Evolutionary conservation across 1,139 yeast species (phyloP), one percentile per base, ranked within the genome.

Genomic region (Candida glucosophila): DNA sequence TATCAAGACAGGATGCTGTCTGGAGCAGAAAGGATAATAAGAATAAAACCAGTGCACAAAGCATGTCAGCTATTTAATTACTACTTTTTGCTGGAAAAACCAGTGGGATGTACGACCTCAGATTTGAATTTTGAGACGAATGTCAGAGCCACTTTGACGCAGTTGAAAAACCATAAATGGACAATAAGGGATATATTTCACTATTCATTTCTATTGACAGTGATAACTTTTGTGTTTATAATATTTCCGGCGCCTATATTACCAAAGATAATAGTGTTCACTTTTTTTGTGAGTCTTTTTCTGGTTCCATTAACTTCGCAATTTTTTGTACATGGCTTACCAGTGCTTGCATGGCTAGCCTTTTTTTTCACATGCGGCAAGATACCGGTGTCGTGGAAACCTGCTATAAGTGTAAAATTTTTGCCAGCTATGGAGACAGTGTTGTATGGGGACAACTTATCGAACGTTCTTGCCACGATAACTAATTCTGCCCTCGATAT

Each of bases 391-490:
- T 52, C 61, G 5, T 75, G 82, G 73, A 77, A 93, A 47, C 95
- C 97, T 3, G 82, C 88, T 12, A 92, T 90, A 40, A 74, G 80
- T 21, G 98, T 90, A 26, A 79, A 90, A 40, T 81, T 85, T 14
- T 67, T 90, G 24, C 98, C 99, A 1, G 94, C 95, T 2, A 67
- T 88, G 58, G 99, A 90, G 51, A 86, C 96, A 18, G 81, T 90
- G 33, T 62, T 90, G 36, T 90, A 85, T 45, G 98, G 98, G 28
- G 97, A 90, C 44, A 85, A 90, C 52, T 67, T 92, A 44, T 77
- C 92, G 29, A 85, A 81, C 43, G 77, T 90, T 19, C 66, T 90
- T 43, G 93, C 97, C 2, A 71, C 92, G 3, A 61, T 76, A 12
- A 77, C 83, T 17, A 72, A 67, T 36, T 52, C 80, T 3, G 44